A percentile compares a stretch with the other conserved stretches of the same genome.
Conservation (phyloP, 2,329 filamentous ascomycete species). For the Xylariomycetidae sp. region DNA sequence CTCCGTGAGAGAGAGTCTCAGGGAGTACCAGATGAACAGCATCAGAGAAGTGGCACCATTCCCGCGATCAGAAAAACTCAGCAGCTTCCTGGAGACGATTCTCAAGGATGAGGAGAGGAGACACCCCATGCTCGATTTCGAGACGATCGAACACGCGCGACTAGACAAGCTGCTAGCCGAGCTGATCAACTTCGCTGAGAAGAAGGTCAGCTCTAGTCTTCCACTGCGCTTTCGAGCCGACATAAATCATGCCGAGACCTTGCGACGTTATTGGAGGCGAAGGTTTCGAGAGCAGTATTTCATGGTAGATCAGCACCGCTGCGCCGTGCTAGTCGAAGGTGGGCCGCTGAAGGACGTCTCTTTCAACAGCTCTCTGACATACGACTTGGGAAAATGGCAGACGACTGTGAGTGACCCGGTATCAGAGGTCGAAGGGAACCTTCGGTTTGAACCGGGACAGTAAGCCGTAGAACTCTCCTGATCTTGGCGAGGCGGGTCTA, state of each 20-base stretch:
- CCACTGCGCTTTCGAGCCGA: constrained; percentile 29
- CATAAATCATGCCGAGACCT: constrained; percentile 30
- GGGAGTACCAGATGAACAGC: constrained; percentile 21
- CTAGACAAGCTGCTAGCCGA: constrained; percentile 38
- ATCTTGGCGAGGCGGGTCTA: too few relatives aligned
- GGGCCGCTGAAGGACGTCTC: constrained; percentile 38
- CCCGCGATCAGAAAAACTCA: constrained; percentile 30
- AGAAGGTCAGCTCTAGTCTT: constrained; percentile 24
- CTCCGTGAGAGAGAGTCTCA: constrained; percentile 32
- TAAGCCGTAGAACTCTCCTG: too few relatives aligned
- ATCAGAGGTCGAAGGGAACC: constrained; percentile 36
- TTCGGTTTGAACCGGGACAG: constrained; percentile 44
- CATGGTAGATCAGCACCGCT: constrained; percentile 40
- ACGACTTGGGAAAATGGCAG: constrained; percentile 32
- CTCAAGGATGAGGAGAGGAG: constrained; percentile 33
- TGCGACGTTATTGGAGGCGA: constrained; percentile 39
- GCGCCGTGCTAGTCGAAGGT: constrained; percentile 27
- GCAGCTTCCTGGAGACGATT: constrained; percentile 34
- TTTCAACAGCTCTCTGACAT: constrained; percentile 29
- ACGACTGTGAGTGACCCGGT: constrained; percentile 28
- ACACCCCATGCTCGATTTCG: constrained; percentile 31
- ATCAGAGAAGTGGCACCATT: too few relatives aligned
- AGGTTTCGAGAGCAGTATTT: constrained; percentile 42
- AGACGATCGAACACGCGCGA: constrained; percentile 31
- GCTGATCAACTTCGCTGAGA: constrained; percentile 34